Evolutionary conservation across 78 protist species (phyloP), one percentile per base, ranked within the genome.

Genomic region (Tieghemostelium lacteum): DNA sequence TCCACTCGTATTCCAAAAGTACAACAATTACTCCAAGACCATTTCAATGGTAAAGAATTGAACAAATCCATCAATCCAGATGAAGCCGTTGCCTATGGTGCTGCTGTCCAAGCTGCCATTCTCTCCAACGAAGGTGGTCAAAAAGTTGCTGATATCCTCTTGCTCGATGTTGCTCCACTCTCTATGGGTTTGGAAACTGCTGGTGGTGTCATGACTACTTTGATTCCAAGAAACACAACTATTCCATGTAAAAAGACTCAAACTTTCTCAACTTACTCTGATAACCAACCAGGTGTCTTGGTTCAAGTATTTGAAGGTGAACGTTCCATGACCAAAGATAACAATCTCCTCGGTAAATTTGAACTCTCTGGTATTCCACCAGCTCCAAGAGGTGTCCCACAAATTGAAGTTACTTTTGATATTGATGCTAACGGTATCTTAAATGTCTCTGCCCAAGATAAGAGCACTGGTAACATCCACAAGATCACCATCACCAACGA

Each of bases 131-230:
- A 83, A 62, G 91, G 78, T 70, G 97, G 97, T 57, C 86, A 66
- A 63, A 99, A 67, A 98, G 98, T 97, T 31, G 58, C 92, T 72
- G 96, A 96, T 37, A 61, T 98, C 39, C 85, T 98, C 42, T 95
- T 98, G 40, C 87, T 98, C 57, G 99, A 98, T 93, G 99, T 98
- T n/a, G 93, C 99, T 20, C 99, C 99, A n/a, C 95, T 99, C 19
- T 95, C 99, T n/a, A 80, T 99, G 58, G 99, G 99, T 39, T 76
- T 99, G 75, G 99, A 72, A 86, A 97, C 98, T 40, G 98, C 95
- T 45, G 99, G 99, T 31, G 99, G 99, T 54, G 97, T 98, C 64
- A 98, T 99, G 99, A 96, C 99, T 31, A 60, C 76, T 49, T 92
- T 98, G 69, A 98, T 99, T 83, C 87, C 96, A 94, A 94, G 99